Percentiles rank a stretch among this genome's conserved stretches.
Evolutionary conservation across 768 basidiomycete genomes (phyloP).

Genomic region (Infundibulicybe gibba): DNA sequence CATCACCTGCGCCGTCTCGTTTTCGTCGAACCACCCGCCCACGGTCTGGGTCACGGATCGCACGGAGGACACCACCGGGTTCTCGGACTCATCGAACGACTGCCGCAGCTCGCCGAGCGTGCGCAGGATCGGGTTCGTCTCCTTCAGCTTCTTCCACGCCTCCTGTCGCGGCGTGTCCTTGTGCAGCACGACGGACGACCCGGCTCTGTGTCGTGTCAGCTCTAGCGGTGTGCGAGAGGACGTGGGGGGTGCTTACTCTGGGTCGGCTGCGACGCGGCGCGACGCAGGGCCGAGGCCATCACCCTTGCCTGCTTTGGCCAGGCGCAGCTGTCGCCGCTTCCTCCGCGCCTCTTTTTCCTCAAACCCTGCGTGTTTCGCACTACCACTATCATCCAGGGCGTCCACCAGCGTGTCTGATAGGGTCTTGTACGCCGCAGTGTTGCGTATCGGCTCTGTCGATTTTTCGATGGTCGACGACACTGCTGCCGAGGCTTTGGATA

Average conservation of each 20-base stretch:
- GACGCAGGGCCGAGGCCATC: slow-evolving; percentile 48
- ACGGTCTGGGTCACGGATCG: slow-evolving; percentile 83
- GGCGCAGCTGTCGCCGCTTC: slow-evolving; percentile 70
- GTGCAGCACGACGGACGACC: slow-evolving; percentile 79
- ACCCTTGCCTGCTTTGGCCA: slow-evolving; percentile 80
- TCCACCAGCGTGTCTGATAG: slow-evolving; percentile 87
- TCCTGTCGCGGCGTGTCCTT: slow-evolving; percentile 77
- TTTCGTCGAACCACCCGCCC: slow-evolving; percentile 94
- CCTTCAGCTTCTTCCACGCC: slow-evolving; percentile 77
- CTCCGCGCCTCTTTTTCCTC: slow-evolving; percentile 93
- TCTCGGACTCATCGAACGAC: slow-evolving; percentile 89
- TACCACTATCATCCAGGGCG: slow-evolving; percentile 90
- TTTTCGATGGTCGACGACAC: slow-evolving; percentile 83
- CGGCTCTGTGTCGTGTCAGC: slow-evolving; percentile 54
- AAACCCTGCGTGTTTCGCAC: slow-evolving; percentile 92
- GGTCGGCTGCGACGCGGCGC: slow-evolving; percentile 62
- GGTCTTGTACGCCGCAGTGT: slow-evolving; percentile 92
- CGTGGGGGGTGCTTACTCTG: slow-evolving; percentile 55
- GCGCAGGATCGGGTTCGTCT: slow-evolving; percentile 74
- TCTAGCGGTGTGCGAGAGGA: neutral
- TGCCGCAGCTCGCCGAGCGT: slow-evolving; percentile 55
- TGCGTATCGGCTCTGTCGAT: slow-evolving; percentile 95
- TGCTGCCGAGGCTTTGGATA: slow-evolving; percentile 81
- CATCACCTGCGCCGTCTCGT: slow-evolving; percentile 95
- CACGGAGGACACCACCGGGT: slow-evolving; percentile 77